Evolutionary conservation across 2,329 filamentous ascomycete genomes (phyloP).

Genomic region (Diaporthe longicolla): DNA sequence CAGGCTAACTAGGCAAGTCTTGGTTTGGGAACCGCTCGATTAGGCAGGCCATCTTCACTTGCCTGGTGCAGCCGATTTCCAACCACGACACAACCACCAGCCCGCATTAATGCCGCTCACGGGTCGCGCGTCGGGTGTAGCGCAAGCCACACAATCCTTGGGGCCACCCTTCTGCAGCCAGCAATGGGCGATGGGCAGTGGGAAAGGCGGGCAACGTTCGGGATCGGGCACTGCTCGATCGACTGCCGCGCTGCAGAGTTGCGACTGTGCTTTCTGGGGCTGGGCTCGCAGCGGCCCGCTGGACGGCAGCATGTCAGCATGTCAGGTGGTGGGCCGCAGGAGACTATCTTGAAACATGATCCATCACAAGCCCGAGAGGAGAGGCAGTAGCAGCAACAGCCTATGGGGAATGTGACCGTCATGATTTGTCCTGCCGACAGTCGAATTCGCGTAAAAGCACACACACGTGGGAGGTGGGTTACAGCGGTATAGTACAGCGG

Average conservation of each 20-base stretch:
- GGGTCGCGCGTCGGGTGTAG: not conserved
- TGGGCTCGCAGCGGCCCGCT: constrained; percentile 21
- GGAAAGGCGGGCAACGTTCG: not conserved
- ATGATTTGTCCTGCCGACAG: not conserved
- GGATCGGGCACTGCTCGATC: constrained; percentile 11
- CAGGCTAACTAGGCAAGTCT: not conserved
- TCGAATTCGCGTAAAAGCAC: constrained; percentile 1
- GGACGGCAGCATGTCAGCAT: constrained; percentile 3
- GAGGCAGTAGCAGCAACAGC: not conserved
- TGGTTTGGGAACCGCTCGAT: constrained; percentile 2
- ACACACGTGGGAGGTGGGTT: constrained; percentile 28
- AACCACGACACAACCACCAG: not conserved
- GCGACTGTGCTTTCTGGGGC: not conserved
- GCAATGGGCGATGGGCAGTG: not conserved
- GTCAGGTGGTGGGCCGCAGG: constrained; percentile 24
- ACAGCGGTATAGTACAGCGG: not conserved
- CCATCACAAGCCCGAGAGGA: constrained; percentile 2
- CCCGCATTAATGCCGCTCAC: not conserved
- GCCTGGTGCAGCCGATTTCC: not conserved
- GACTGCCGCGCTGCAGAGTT: not conserved
- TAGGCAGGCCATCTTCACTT: constrained; percentile 8
- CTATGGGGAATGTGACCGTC: constrained; percentile 3
- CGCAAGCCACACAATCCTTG: constrained; percentile 17
- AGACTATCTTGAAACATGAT: constrained; percentile 24
- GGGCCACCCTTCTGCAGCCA: not conserved